These are phyloP conservation scores for Reutealis trisperma DNA, from an alignment of 345 rosid species.

Conservation along the genomic window DNA sequence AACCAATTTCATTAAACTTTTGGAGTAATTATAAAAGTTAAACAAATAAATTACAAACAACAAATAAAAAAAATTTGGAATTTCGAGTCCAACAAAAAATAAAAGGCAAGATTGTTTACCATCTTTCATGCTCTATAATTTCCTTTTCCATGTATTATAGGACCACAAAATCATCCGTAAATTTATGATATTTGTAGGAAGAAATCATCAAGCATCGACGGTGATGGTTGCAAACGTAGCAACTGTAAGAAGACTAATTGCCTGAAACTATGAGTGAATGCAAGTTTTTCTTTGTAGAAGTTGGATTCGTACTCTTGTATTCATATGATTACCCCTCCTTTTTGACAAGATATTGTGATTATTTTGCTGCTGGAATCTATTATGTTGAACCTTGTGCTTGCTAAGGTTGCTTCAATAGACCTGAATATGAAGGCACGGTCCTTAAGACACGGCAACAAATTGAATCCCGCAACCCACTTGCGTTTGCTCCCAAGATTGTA, in stretches of 20 bases:
- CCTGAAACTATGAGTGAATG: constrained; percentile 60
- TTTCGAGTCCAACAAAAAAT: no score
- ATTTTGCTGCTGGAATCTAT: constrained; percentile 64
- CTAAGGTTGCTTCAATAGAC: constrained; percentile 60
- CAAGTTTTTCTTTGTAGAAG: neutral
- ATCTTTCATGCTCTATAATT: constrained; percentile 4
- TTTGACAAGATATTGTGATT: constrained; percentile 62
- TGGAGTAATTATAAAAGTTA: no score
- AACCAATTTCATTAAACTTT: no score
- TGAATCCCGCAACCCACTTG: constrained; percentile 60
- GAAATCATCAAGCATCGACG: constrained; percentile 35
- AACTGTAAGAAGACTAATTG: constrained; percentile 60
- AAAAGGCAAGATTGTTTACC: no score
- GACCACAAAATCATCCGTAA: neutral
- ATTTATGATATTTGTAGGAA: constrained; percentile 34
- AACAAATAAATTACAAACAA: no score
- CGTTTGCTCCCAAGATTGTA: constrained; percentile 65
- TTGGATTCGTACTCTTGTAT: neutral
- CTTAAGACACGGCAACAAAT: constrained; percentile 51
- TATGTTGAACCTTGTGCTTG: constrained; percentile 60
- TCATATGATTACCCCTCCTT: neutral
- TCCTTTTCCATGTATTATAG: neutral
- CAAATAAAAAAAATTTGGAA: no score
- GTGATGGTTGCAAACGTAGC: constrained; percentile 60
- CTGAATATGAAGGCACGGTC: constrained; percentile 52